Evolutionary conservation across 2,329 filamentous ascomycete genomes (phyloP).

Genomic region (Xenoacremonium recifei): DNA sequence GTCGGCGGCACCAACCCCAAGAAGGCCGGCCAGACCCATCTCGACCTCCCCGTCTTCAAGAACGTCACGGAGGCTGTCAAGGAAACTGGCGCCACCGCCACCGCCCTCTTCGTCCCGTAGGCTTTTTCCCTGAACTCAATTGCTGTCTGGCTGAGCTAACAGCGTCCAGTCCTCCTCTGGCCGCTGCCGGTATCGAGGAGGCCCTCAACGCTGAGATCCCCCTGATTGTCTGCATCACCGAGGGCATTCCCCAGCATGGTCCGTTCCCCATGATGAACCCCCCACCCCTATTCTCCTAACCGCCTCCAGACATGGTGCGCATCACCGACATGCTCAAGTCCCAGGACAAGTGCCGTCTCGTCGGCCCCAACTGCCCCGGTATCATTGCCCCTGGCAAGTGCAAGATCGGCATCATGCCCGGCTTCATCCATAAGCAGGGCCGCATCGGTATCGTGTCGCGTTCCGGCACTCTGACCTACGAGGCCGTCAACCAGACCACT

Average conservation of each 20-base stretch:
- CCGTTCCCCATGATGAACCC: constrained; percentile 30
- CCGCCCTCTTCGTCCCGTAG: constrained; percentile 95
- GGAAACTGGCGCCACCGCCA: constrained; percentile 85
- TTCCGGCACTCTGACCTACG: constrained; percentile 97
- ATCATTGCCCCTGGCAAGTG: constrained; percentile 95
- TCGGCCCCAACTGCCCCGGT: constrained; percentile 97
- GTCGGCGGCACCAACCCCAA: constrained; percentile 98
- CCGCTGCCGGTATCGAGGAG: constrained; percentile 94
- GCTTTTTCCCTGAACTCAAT: constrained; percentile 19
- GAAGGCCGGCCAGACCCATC: constrained; percentile 89
- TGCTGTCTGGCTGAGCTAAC: constrained; percentile 12
- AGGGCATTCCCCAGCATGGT: constrained; percentile 97
- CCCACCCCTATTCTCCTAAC: constrained; percentile 8
- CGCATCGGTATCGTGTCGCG: constrained; percentile 98
- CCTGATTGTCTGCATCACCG: constrained; percentile 94
- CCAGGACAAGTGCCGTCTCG: constrained; percentile 93
- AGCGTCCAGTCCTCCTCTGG: constrained; percentile 73
- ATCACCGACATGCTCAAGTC: constrained; percentile 98
- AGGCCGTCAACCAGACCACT: constrained; percentile 99
- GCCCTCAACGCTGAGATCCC: constrained; percentile 90
- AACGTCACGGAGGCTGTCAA: constrained; percentile 86
- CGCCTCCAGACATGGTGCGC: constrained; percentile 84
- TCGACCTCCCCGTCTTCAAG: constrained; percentile 89
- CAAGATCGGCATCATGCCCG: constrained; percentile 99
- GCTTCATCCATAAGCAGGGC: constrained; percentile 99